These are phyloP conservation scores for Chamaecrista fasciculata DNA, from an alignment of 306 rosid species.

Conservation along the genomic window DNA sequence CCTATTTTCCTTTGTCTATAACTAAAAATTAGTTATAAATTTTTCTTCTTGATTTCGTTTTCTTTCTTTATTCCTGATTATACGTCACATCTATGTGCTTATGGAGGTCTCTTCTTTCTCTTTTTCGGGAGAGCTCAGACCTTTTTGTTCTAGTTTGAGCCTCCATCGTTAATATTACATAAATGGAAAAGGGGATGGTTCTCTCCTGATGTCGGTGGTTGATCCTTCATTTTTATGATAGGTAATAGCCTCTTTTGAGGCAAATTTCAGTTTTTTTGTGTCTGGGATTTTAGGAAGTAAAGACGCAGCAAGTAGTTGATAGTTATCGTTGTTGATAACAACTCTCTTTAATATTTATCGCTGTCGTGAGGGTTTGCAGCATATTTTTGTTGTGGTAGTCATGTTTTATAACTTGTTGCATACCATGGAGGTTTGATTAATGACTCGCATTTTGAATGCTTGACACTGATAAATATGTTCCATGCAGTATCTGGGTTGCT, in stretches of 20 bases:
- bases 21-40: no score
- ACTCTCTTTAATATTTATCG: not conserved
- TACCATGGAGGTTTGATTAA: not conserved
- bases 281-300: not conserved
- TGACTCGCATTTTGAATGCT: not conserved
- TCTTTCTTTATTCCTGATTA: not conserved
- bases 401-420: slow-evolving; percentile 2
- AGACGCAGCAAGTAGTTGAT: not conserved
- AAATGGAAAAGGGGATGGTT: not conserved
- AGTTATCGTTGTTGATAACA: not conserved
- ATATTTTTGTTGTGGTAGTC: not conserved
- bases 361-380: not conserved
- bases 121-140: no score
- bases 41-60: not conserved
- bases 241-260: not conserved
- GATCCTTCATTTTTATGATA: not conserved
- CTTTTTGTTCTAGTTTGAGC: no score
- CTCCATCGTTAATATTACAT: not conserved
- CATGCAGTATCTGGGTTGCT: slow-evolving; percentile 92
- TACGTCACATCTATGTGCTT: not conserved
- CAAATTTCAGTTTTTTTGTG: not conserved
- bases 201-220: not conserved
- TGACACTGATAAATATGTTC: not conserved
- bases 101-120: not conserved
- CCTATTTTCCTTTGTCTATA: no score